Conservation (phyloP, 306 rosid species). For the Malus fusca region DNA sequence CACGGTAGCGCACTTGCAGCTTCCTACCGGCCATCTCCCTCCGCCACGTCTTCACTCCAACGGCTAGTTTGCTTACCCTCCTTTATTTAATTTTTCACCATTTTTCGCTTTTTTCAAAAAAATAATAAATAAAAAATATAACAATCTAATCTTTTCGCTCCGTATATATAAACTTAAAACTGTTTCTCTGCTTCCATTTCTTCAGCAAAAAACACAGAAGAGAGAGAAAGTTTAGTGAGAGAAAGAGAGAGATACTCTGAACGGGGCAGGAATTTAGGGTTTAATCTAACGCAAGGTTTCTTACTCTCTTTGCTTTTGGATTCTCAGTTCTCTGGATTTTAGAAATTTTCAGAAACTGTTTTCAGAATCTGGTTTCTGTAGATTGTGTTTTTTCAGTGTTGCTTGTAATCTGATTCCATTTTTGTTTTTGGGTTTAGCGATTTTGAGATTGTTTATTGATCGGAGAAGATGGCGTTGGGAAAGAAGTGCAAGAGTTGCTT, state of each 20-base stretch:
- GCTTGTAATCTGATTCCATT: not conserved
- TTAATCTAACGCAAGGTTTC: not conserved
- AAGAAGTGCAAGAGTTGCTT: slow-evolving; percentile 20
- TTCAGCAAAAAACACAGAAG: not conserved
- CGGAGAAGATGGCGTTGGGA: slow-evolving; percentile 39
- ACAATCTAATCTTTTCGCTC: not conserved
- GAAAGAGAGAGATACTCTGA: not conserved
- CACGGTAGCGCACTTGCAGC: not conserved
- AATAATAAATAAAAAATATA: not conserved
- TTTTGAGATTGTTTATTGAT: not conserved
- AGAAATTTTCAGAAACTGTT: not conserved
- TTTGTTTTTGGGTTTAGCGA: not conserved
- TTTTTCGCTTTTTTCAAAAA: not conserved
- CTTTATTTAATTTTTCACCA: not conserved
- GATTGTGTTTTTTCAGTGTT: not conserved
- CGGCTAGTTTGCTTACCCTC: slow-evolving; percentile 57
- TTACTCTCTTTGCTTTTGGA: not conserved
- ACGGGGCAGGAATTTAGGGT: not conserved
- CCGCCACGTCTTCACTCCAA: slow-evolving; percentile 51
- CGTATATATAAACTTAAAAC: not conserved
- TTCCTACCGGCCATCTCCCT: not conserved
- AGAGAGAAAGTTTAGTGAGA: not conserved
- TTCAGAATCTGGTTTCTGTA: not conserved
- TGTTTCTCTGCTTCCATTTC: not conserved
- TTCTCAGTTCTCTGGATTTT: not conserved